Base-by-base conservation (phyloP, 2,329 filamentous ascomycete species). In the Hirsutella thompsonii region DNA sequence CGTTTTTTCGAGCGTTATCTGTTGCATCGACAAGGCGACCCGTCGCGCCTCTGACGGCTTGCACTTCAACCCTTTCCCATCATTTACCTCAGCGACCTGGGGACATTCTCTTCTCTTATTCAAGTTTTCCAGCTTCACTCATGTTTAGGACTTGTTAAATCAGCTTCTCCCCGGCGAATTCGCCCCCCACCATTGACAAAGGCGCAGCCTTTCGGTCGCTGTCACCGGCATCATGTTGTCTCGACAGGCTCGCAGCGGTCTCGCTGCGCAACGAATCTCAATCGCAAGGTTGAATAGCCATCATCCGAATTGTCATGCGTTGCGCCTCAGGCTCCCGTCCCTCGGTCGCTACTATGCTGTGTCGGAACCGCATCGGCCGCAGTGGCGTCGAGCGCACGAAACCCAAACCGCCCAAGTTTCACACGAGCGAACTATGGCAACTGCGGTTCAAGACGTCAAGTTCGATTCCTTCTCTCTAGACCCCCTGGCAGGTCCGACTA, bases 391-490 rank as follows among this genome's bases (percentile, higher is more conserved):
- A 26, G 47, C 43, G n/a, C 46, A 51, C 19, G 51, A 54, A 11
- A 44, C 50, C 8, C 43, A 44, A 35, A 41, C 44, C 29, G 43
- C 40, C 6, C 36, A 41, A 10, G n/a, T 32, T 5, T 26, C 47
- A 3, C 54, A 57, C 5, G 54, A 53, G 5, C 54, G 64, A 10
- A 58, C 38, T 21, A 55, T 68, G 9, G 64, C 64, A 29, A 68
- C 64, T 4, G 63, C 63, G 3, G 59, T 67, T 6, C 61, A 65
- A 9, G 62, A 66, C 41, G 58, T 54, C 45, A 55, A 53, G 14
- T 48, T 60, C 28, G 50, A 50, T 9, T 42, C 40, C 4, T 43
- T 55, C 11, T 26, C 51, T 1, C 61, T 57, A 20, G 46, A 49
- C 23, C 52, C 53, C 21, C 41, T 60, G 4, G 28, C 49, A 3